Conservation (phyloP, 805 yeast genomes). For the Kazachstania kunashirensis region DNA sequence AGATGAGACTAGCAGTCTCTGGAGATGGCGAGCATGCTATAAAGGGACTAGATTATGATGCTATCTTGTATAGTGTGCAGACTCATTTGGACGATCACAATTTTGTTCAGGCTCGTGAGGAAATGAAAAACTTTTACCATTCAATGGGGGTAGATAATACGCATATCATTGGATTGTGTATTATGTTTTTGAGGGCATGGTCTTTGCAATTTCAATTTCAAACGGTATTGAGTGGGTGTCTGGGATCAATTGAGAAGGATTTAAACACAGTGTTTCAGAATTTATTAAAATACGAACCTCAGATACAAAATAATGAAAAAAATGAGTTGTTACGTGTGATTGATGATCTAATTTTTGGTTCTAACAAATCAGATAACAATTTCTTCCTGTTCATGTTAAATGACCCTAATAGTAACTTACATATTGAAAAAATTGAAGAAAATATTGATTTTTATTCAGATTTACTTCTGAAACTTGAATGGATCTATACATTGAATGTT, state of each 20-base stretch:
- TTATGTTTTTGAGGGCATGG: too few species aligned
- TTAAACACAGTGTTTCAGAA: background rate
- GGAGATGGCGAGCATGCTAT: too few species aligned
- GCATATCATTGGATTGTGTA: background rate
- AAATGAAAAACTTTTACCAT: too few species aligned
- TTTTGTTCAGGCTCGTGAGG: background rate
- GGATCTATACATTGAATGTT: background rate
- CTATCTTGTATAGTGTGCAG: too few species aligned
- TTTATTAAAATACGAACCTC: background rate
- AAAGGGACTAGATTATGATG: too few species aligned
- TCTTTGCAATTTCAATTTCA: too few species aligned
- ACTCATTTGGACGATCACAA: too few species aligned
- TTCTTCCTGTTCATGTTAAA: slow-evolving; percentile 1
- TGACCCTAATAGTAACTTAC: too few species aligned
- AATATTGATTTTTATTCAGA: background rate
- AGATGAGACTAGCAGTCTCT: too few species aligned
- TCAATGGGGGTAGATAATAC: too few species aligned
- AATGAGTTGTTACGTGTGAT: background rate
- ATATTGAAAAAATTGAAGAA: background rate
- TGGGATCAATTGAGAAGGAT: background rate
- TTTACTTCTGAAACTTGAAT: background rate
- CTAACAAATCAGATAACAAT: background rate
- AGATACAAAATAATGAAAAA: background rate
- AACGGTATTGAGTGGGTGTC: too few species aligned
- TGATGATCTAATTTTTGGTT: slow-evolving; percentile 1